Percentiles rank a stretch among this genome's conserved stretches.
phyloP scores from a whole-genome alignment of 1,284 basidiomycete species.

The Hymenochaete sp. region DNA sequence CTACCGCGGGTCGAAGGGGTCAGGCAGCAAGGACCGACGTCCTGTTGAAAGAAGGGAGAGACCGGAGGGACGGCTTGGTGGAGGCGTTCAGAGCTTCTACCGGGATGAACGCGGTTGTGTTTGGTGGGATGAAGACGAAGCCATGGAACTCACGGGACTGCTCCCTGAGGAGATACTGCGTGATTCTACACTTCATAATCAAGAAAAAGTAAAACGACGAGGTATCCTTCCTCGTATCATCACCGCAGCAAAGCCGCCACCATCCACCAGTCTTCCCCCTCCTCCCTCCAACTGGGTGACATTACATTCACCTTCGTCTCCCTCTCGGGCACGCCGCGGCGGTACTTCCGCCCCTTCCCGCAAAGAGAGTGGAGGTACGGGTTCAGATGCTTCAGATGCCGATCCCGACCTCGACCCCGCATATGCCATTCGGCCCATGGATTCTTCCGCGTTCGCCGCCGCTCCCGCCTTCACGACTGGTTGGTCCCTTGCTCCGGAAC shows the following conservation, averaged over 20 bases:
- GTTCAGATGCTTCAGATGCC: not conserved
- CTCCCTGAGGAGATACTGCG: conserved; percentile 7
- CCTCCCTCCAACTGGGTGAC: conserved; percentile 11
- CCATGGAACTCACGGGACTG: conserved; percentile 55
- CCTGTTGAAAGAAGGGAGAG: conserved; percentile 1
- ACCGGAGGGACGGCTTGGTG: conserved; percentile 15
- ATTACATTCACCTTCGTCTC: not conserved
- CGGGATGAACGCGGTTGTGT: conserved; percentile 51
- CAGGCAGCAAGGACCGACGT: not conserved
- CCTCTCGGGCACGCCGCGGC: not conserved
- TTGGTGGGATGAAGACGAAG: conserved; percentile 66
- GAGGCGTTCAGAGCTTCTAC: conserved; percentile 41
- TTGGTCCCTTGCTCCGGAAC: conserved; percentile 6
- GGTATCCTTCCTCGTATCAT: conserved; percentile 13
- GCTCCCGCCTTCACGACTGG: conserved; percentile 9
- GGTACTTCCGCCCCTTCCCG: not conserved
- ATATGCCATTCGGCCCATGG: conserved; percentile 10
- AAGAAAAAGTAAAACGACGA: conserved; percentile 6
- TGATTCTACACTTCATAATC: conserved; percentile 1
- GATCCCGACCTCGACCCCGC: conserved; percentile 13
- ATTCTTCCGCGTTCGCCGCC: not conserved
- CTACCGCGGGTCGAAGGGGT: not conserved
- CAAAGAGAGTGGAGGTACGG: conserved; percentile 8
- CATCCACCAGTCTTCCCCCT: not conserved
- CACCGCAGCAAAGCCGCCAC: conserved; percentile 4